Percentiles rank a stretch among this genome's conserved stretches.
phyloP scores from a whole-genome alignment of 2,329 filamentous ascomycete species.

The Aspergillus quadrilineatus region DNA sequence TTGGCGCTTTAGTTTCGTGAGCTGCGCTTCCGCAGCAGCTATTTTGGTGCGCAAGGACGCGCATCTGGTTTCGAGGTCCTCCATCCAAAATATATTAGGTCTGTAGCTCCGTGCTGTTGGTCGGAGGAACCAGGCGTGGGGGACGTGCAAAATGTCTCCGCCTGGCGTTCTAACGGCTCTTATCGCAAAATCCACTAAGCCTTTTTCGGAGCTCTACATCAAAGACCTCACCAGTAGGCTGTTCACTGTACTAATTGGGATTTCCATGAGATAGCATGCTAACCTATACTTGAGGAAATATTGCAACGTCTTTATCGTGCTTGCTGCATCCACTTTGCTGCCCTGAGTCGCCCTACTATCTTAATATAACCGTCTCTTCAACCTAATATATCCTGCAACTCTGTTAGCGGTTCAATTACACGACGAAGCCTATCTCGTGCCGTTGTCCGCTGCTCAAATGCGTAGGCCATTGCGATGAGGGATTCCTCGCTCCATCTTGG shows the following conservation, averaged over 20 bases:
- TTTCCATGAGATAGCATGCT: no score
- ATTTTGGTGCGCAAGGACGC: constrained; percentile 39
- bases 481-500: constrained; percentile 60
- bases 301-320: neutral
- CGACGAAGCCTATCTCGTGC: constrained; percentile 50
- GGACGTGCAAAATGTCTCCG: neutral
- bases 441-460: constrained; percentile 63
- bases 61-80: constrained; percentile 27
- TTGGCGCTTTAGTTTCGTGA: constrained; percentile 36
- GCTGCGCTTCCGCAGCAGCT: constrained; percentile 36
- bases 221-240: neutral
- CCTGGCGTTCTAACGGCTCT: neutral
- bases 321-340: no score
- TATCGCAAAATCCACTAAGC: constrained; percentile 7
- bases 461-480: constrained; percentile 66
- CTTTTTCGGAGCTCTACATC: neutral
- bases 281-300: no score
- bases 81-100: constrained; percentile 14
- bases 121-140: neutral
- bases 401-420: constrained; percentile 50
- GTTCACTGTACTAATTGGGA: no score
- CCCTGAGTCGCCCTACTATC: no score
- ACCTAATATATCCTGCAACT: constrained; percentile 32
- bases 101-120: neutral
- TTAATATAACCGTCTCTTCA: neutral